Conservation (phyloP, 192 early-diverging fungal species). For the Mortierella claussenii region DNA sequence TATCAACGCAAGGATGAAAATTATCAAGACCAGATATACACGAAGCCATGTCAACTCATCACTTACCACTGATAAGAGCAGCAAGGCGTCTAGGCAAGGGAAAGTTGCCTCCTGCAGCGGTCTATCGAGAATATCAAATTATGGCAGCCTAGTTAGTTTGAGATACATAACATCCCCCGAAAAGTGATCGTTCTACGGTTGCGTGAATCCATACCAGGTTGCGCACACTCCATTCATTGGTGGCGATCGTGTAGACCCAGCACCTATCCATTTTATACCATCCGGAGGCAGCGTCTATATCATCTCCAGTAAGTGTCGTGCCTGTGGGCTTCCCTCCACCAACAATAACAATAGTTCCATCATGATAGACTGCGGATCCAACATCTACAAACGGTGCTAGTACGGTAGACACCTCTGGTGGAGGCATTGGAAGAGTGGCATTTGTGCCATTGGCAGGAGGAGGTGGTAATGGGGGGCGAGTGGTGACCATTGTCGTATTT, state of each 20-base stretch:
- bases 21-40: no score
- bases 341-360: constrained; percentile 37
- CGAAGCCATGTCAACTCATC: no score
- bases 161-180: background rate
- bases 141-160: background rate
- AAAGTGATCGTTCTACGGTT: no score
- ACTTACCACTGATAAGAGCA: constrained; percentile 29
- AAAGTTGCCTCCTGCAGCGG: constrained; percentile 8
- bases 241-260: constrained; percentile 32
- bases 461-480: constrained; percentile 6
- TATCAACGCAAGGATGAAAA: background rate
- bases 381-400: constrained; percentile 33
- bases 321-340: constrained; percentile 30
- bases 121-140: no score
- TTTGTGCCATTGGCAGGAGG: constrained; percentile 23
- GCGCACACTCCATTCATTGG: constrained; percentile 19
- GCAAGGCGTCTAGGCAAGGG: constrained; percentile 25
- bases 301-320: constrained; percentile 6
- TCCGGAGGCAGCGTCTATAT: constrained; percentile 23
- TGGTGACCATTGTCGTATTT: constrained; percentile 29
- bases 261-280: constrained; percentile 40
- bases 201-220: constrained; percentile 25
- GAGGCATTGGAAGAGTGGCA: constrained; percentile 7
- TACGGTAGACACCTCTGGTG: background rate
- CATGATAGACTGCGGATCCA: constrained; percentile 21